These are phyloP conservation scores for Chlamydomonas sp. DNA, from an alignment of 139 green algal genomes.

Conservation along the genomic window DNA sequence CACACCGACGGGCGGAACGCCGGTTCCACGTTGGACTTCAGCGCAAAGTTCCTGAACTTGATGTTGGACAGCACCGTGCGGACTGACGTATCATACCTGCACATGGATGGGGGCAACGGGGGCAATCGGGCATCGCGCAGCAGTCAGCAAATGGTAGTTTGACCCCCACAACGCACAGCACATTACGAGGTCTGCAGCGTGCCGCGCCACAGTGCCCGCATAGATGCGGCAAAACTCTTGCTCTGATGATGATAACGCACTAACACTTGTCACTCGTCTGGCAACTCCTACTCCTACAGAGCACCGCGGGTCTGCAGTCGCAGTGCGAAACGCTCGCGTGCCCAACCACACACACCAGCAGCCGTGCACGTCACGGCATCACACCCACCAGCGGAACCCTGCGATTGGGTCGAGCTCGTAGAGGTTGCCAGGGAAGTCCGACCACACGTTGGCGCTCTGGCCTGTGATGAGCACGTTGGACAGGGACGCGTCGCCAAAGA, in stretches of 20 bases:
- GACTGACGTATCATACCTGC: constrained; percentile 21
- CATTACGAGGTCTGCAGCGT: no score
- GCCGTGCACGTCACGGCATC: no score
- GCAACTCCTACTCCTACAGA: background rate
- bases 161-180: no score
- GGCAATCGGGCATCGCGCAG: background rate
- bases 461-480: no score
- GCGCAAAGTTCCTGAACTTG: constrained; percentile 49
- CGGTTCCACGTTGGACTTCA: constrained; percentile 29
- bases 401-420: constrained; percentile 40
- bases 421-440: constrained; percentile 31
- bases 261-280: background rate
- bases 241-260: no score
- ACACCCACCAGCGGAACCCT: constrained; percentile 40
- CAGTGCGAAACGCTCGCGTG: no score
- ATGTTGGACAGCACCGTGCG: constrained; percentile 46
- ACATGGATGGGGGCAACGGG: background rate
- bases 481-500: no score
- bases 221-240: background rate
- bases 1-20: constrained; percentile 20
- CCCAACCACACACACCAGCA: no score
- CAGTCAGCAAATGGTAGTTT: no score
- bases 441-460: constrained; percentile 32
- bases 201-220: no score
- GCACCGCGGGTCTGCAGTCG: background rate